Base-by-base conservation (phyloP, 805 yeast genomes). In the Pichia rugopelliculosa region DNA sequence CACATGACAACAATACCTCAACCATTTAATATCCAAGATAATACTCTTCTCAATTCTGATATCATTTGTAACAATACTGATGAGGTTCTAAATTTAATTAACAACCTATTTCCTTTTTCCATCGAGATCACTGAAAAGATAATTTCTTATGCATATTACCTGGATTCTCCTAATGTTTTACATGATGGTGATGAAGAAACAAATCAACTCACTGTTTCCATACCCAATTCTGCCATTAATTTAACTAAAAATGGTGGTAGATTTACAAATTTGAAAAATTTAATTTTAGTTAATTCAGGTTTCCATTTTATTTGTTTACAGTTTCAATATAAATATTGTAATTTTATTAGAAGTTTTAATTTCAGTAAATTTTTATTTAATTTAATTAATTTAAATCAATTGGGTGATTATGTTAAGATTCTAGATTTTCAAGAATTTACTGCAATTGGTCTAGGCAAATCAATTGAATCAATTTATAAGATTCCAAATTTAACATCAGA, bases 401-500 rank as follows among this genome's bases (percentile, higher is more conserved):
- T 82, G 42, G 82, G 84, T 17, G 76, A 72, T 50, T 77, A 75
- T 53, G 91, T 87, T 20, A 80, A 81, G 56, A 80, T 82, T 45
- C 75, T 90, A 56, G 96, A 89, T 67, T 90, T 89, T 58, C 85
- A 86, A 58, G 91, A 86, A 56, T 84, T 89, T 64, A 88, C 96
- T 1, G 82, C 91, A 0, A 81, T 90, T 42, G 96, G 96, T 0
- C 72, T 89, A 42, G 96, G 96, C 2, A 72, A 96, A 53, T 85
- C 96, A 0, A 87, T 86, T 11, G 76, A 83, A 56, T 89, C 89
- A 96, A 90, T 86, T 66, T 82, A 79, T 64, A 95, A 86, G 65
- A 89, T 89, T 56, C 95, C 89, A 65, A 86, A 87, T 86, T 87
- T 89, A 37, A 89, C 96, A 0, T 72, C 82, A 37, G 68, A 70